Base-by-base conservation (phyloP, 2,329 filamentous ascomycete genomes). In the Venturia pyrina region DNA sequence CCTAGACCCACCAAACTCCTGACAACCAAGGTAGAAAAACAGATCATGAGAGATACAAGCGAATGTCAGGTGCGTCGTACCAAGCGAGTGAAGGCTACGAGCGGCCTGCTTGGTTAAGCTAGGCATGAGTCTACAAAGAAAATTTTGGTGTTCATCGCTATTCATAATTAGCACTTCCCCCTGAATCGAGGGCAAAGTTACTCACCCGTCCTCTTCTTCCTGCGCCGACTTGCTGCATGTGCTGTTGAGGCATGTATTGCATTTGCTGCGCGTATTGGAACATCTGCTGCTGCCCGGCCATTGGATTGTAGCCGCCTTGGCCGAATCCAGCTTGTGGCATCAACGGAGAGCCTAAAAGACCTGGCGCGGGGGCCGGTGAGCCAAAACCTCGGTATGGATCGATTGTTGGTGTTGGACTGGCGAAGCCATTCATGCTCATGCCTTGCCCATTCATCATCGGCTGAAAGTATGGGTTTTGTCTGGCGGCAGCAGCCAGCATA, bases 251-350 rank as follows among this genome's bases (percentile, higher is more conserved):
- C 48, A 65, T 46, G 21, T 65, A 65, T 28, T 53, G 43, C 60
- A 62, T 62, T 28, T 32, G 24, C 63, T 67, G 66, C n/a, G 48
- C 50, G 32, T 67, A 67, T 40, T 66, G 63, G 10, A 56, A 37
- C 34, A 60, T 46, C 21, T 67, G 66, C 32, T 62, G 64, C 37
- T 63, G 53, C 6, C 64, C 66, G 28, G 56, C 50, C 65, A 67
- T 67, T 17, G 65, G 63, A 28, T 57, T 67, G 41, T 48, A 62
- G 13, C 57, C 63, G 44, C 19, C 56, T 34, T 50, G 53, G 44
- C 56, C 56, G 50, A 67, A 67, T 13, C 66, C 66, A 56, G 64
- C 43, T 37, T 67, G 66, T 37, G 66, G 66, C 53, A 63, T 66
- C 2, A 67, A 15, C 4, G 56, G 43, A n/a, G 64, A 41, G 32